A percentile compares a stretch with the other conserved stretches of the same genome.
These are phyloP conservation scores for Manihot esculenta DNA, from an alignment of 441 rosid genomes.

Conservation along the genomic window DNA sequence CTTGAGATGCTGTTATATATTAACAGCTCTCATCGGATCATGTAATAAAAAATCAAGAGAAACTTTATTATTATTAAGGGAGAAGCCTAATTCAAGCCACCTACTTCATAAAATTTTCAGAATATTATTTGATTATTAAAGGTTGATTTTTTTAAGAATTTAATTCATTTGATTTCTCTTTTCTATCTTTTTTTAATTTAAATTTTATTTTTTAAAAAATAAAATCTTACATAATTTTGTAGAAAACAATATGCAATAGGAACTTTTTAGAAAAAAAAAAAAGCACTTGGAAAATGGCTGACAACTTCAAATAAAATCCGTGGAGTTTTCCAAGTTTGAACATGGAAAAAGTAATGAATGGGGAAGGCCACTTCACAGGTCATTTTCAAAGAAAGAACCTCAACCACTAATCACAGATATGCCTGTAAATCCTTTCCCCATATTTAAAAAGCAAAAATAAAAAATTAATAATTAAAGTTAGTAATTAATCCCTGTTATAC, in stretches of 20 bases:
- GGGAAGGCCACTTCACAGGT: conserved; percentile 15
- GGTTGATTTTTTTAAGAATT: no score
- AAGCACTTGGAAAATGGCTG: not conserved
- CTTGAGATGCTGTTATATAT: not conserved
- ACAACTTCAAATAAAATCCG: not conserved
- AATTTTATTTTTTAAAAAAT: no score
- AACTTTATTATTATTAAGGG: no score
- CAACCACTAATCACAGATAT: not conserved
- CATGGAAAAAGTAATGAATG: not conserved
- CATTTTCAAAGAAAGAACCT: conserved; percentile 14
- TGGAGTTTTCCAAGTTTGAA: not conserved
- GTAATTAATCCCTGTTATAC: not conserved
- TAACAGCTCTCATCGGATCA: not conserved
- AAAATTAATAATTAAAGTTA: no score
- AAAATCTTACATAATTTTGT: no score
- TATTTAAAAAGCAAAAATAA: not conserved
- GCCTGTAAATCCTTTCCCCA: not conserved
- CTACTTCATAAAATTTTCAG: no score
- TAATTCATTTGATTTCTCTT: no score
- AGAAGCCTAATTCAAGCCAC: no score
- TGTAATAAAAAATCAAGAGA: no score
- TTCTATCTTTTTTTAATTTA: no score
- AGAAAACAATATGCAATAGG: no score
- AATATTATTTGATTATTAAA: no score
- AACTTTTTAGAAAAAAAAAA: not conserved